Conservation (phyloP, 202 grass and related monocot species). For the Schoenoplectus tabernaemontani region DNA sequence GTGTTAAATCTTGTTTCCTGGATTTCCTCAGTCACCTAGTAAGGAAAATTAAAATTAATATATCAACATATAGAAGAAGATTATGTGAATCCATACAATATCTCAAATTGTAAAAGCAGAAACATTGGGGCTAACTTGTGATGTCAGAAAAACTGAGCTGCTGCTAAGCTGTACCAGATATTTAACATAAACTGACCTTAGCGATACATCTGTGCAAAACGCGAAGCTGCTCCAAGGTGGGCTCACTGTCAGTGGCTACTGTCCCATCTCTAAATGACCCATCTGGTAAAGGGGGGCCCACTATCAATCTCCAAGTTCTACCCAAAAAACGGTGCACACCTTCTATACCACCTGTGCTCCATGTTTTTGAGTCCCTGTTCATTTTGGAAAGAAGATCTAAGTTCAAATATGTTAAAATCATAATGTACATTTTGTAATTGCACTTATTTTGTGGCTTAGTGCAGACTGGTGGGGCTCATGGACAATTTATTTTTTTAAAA, state of each 20-base stretch:
- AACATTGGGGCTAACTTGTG: neutral
- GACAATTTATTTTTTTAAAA: neutral
- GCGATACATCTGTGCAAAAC: conserved; percentile 86
- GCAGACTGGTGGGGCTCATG: neutral
- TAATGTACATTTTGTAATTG: neutral
- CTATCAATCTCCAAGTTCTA: conserved; percentile 86
- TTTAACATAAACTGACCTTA: conserved; percentile 40
- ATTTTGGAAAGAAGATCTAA: neutral
- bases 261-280: conserved; percentile 71
- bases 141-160: neutral
- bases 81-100: neutral
- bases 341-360: conserved; percentile 94
- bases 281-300: conserved; percentile 58
- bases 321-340: conserved; percentile 85
- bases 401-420: neutral
- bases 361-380: conserved; percentile 87
- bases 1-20: conserved; percentile 97
- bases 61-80: neutral
- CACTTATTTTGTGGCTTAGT: neutral
- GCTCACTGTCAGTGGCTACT: conserved; percentile 37
- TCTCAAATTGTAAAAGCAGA: neutral
- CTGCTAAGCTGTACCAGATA: neutral
- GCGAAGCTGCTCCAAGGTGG: conserved; percentile 68
- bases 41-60: conserved; percentile 28
- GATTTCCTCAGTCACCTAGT: conserved; percentile 80